These are phyloP conservation scores for Fusarium sambucinum DNA, from an alignment of 2,329 filamentous ascomycete species.

Conservation along the genomic window DNA sequence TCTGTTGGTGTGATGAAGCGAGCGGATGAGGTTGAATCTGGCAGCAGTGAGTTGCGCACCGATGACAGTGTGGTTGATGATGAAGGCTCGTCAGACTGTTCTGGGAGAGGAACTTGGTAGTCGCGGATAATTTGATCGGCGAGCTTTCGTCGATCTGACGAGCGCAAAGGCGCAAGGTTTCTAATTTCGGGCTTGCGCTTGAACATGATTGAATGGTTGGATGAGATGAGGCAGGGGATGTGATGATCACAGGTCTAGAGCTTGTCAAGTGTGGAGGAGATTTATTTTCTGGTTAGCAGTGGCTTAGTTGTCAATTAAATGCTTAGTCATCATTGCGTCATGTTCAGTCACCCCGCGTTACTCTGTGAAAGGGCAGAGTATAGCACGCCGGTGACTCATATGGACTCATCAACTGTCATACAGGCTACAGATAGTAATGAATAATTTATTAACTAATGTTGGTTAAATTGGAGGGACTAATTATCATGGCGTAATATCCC, in stretches of 20 bases:
- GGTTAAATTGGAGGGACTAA: no score
- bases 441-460: no score
- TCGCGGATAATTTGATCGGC: constrained; percentile 44
- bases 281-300: constrained; percentile 1
- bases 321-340: constrained; percentile 33
- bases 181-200: constrained; percentile 43
- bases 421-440: background rate
- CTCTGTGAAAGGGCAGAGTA: no score
- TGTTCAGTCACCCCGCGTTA: background rate
- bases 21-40: constrained; percentile 41
- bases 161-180: constrained; percentile 42
- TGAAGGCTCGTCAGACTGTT: constrained; percentile 23
- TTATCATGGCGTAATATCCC: no score
- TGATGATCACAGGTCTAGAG: background rate
- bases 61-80: constrained; percentile 30
- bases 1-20: constrained; percentile 40
- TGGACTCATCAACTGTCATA: background rate
- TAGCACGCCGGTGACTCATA: background rate
- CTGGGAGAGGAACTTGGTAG: constrained; percentile 36
- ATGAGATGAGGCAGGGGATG: background rate
- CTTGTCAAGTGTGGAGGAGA: background rate
- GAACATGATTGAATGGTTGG: constrained; percentile 30
- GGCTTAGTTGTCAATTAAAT: background rate
- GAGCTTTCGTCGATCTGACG: constrained; percentile 42
- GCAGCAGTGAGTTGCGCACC: constrained; percentile 41